These are phyloP conservation scores for Camptophora hylomeconis DNA, from an alignment of 2,329 filamentous ascomycete genomes.

Conservation along the genomic window DNA sequence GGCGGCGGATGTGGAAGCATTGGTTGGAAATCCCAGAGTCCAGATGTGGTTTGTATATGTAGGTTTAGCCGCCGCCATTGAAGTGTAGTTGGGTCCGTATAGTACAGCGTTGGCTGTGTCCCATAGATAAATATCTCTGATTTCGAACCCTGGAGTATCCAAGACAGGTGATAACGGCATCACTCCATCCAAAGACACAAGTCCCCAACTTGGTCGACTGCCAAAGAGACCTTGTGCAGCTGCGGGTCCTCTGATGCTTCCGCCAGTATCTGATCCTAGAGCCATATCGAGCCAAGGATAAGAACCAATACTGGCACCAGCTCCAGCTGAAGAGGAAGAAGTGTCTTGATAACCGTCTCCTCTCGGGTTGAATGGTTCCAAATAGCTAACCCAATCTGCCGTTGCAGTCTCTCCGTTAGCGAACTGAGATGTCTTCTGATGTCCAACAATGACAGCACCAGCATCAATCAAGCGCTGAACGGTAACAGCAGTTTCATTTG, in stretches of 20 bases:
- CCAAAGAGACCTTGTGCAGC: constrained; percentile 6
- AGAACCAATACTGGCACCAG: constrained; percentile 20
- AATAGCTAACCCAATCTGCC: constrained; percentile 23
- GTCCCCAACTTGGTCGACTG: constrained; percentile 17
- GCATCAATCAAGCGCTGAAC: constrained; percentile 45
- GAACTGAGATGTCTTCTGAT: constrained; percentile 24
- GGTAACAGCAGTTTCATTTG: constrained; percentile 34
- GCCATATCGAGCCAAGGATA: constrained; percentile 29
- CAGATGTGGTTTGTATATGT: no score
- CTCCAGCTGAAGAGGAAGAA: constrained; percentile 2
- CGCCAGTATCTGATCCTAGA: constrained; percentile 6
- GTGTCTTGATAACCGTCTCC: constrained; percentile 28
- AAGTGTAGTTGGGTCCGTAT: no score
- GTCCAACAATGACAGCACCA: constrained; percentile 37
- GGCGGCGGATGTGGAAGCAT: no score
- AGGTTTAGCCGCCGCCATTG: no score
- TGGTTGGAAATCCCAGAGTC: no score
- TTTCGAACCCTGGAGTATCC: constrained; percentile 34
- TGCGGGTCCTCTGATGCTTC: constrained; percentile 4
- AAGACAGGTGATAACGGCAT: constrained; percentile 30
- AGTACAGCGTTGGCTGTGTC: no score
- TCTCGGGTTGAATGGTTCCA: constrained; percentile 28
- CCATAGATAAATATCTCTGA: constrained; percentile 19
- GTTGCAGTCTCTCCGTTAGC: constrained; percentile 19
- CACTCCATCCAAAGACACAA: constrained; percentile 29